Percentiles rank a stretch among this genome's conserved stretches.
These are phyloP conservation scores for Globisporangium apiculatum DNA, from an alignment of 352 stramenopile genomes.

Conservation along the genomic window DNA sequence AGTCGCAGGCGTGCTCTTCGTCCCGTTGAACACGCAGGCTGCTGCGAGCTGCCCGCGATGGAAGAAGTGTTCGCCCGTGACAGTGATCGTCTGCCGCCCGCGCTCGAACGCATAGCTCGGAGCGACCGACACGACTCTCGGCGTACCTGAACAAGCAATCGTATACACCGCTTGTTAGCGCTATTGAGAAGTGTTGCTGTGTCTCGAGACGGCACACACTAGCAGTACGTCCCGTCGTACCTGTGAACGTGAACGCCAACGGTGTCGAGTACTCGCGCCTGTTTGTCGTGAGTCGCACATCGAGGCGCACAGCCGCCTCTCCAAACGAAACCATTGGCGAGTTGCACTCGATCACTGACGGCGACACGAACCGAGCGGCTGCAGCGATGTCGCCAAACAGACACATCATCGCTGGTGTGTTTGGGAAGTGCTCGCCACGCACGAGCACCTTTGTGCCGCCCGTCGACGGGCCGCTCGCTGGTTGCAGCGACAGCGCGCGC, in stretches of 20 bases:
- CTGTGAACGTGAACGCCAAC: constrained; percentile 37
- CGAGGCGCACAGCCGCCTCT: constrained; percentile 9
- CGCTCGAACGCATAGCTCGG: constrained; percentile 19
- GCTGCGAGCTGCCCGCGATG: constrained; percentile 5
- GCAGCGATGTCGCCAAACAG: constrained; percentile 23
- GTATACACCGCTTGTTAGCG: constrained; percentile 1
- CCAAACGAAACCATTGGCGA: constrained; percentile 6
- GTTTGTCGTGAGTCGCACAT: constrained; percentile 47
- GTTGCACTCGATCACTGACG: constrained; percentile 20
- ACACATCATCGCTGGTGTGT: constrained; percentile 20
- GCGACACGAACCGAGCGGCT: constrained; percentile 18
- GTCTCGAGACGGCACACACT: too few relatives aligned
- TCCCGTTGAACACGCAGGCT: constrained; percentile 40
- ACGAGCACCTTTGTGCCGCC: constrained; percentile 33
- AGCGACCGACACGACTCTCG: constrained; percentile 19
- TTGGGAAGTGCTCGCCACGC: constrained; percentile 22
- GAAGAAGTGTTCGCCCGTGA: constrained; percentile 31
- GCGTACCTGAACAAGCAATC: constrained; percentile 22
- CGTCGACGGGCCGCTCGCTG: constrained; percentile 19
- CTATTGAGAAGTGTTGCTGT: too few relatives aligned
- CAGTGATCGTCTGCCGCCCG: constrained; percentile 18
- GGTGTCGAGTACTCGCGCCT: constrained; percentile 36
- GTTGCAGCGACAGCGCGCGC: constrained; percentile 18
- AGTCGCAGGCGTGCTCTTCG: constrained; percentile 15
- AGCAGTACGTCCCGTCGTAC: constrained; percentile 16